Evolutionary conservation across 2,329 filamentous ascomycete species (phyloP).

Genomic region (Pezicula carpinea): DNA sequence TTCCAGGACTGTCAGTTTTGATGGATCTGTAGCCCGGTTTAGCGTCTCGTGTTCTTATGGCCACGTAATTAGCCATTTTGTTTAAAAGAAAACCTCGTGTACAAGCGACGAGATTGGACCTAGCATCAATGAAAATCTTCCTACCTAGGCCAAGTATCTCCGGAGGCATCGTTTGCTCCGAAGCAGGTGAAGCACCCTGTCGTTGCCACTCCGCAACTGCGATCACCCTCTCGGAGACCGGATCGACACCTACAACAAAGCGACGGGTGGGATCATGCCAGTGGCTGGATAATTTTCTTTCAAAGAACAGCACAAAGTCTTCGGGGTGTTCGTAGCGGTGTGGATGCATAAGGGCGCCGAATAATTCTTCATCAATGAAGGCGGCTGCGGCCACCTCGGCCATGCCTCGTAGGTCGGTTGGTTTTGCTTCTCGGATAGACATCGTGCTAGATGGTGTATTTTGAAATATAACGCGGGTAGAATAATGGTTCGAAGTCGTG

Average conservation of each 20-base stretch:
- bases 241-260: slow-evolving; percentile 24
- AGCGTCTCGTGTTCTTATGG: slow-evolving; percentile 6
- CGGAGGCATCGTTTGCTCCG: not conserved
- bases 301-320: slow-evolving; percentile 29
- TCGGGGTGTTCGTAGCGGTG: slow-evolving; percentile 27
- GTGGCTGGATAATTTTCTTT: slow-evolving; percentile 27
- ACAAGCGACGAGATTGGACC: too few relatives aligned
- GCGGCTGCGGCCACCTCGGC: slow-evolving; percentile 27
- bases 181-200: slow-evolving; percentile 2
- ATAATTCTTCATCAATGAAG: slow-evolving; percentile 31
- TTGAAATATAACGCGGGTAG: not conserved
- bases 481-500: too few relatives aligned
- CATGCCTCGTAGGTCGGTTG: slow-evolving; percentile 13
- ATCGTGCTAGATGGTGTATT: not conserved
- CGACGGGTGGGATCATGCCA: slow-evolving; percentile 12
- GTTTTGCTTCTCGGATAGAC: slow-evolving; percentile 4
- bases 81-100: slow-evolving; percentile 8
- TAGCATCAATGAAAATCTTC: not conserved
- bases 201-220: slow-evolving; percentile 23
- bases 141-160: too few relatives aligned
- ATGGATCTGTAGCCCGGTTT: slow-evolving; percentile 19
- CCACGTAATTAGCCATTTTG: slow-evolving; percentile 8
- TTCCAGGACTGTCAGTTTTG: slow-evolving; percentile 16
- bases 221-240: slow-evolving; percentile 14
- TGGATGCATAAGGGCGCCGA: slow-evolving; percentile 31